These are phyloP conservation scores for Smallanthus sonchifolius DNA, from an alignment of 129 eudicot genomes.

Conservation along the genomic window DNA sequence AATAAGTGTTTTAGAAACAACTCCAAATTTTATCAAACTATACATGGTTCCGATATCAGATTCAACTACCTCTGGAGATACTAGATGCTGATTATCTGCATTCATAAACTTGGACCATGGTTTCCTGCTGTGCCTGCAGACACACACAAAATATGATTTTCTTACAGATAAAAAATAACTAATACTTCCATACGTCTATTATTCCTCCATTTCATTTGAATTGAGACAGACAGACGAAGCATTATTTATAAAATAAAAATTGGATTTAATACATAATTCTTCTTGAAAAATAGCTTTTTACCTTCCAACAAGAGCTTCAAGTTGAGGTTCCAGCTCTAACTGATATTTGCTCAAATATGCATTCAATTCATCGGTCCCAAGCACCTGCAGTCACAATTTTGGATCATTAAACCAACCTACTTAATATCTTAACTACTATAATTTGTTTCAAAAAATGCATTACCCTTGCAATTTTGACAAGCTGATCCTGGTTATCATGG, in stretches of 20 bases:
- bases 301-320: slow-evolving; percentile 99
- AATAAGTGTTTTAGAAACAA: not conserved
- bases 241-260: not conserved
- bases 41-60: not conserved
- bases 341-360: slow-evolving; percentile 90
- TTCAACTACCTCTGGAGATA: slow-evolving; percentile 68
- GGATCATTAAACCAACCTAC: not conserved
- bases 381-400: slow-evolving; percentile 52
- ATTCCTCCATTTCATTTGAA: not conserved
- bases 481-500: slow-evolving; percentile 98
- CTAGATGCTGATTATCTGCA: slow-evolving; percentile 92
- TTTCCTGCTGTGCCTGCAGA: slow-evolving; percentile 88
- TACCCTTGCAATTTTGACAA: slow-evolving; percentile 99
- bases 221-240: not conserved
- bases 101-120: slow-evolving; percentile 93
- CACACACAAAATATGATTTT: not conserved
- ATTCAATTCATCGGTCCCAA: slow-evolving; percentile 97
- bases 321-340: slow-evolving; percentile 94
- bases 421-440: slow-evolving; percentile 7
- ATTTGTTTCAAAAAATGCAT: not conserved
- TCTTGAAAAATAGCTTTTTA: slow-evolving; percentile 2
- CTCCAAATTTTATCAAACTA: not conserved
- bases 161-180: not conserved
- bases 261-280: not conserved
- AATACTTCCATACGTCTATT: not conserved